Conservation (phyloP, 805 yeast genomes). For the Kuraishia ogatae region DNA sequence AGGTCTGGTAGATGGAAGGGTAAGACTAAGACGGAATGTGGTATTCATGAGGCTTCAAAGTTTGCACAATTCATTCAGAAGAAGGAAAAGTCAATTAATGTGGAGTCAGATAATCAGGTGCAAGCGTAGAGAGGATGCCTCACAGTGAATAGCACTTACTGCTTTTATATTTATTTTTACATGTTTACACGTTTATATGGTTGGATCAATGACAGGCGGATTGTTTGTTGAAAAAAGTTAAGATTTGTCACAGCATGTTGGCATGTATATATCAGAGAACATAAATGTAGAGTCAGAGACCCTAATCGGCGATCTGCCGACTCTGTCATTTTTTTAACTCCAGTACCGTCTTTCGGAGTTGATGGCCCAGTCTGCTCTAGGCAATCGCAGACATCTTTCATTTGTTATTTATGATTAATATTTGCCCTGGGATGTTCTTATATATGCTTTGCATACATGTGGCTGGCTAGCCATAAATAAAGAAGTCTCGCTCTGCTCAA, state of each 20-base stretch:
- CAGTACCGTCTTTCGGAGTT: too few species aligned
- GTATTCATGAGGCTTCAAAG: conserved; percentile 77
- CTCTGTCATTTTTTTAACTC: too few species aligned
- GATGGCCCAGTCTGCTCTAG: too few species aligned
- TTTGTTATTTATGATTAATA: too few species aligned
- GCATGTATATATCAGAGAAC: too few species aligned
- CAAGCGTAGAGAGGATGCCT: neutral
- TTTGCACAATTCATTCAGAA: conserved; percentile 50
- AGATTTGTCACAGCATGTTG: too few species aligned
- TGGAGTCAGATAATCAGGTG: neutral
- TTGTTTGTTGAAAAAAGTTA: neutral
- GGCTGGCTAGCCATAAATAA: neutral
- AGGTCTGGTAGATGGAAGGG: conserved; percentile 98
- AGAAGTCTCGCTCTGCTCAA: neutral
- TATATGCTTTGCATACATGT: too few species aligned
- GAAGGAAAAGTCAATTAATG: neutral
- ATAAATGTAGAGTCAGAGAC: too few species aligned
- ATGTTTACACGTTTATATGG: neutral
- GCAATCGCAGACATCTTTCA: too few species aligned
- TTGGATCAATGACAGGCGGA: conserved; percentile 1
- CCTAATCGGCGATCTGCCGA: too few species aligned
- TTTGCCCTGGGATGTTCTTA: too few species aligned
- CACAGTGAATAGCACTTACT: neutral
- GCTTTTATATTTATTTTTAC: too few species aligned
- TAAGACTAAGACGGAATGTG: conserved; percentile 86